A percentile compares a stretch with the other conserved stretches of the same genome.
These are phyloP conservation scores for Didymella arachidicola DNA, from an alignment of 2,329 filamentous ascomycete species.

Conservation along the genomic window DNA sequence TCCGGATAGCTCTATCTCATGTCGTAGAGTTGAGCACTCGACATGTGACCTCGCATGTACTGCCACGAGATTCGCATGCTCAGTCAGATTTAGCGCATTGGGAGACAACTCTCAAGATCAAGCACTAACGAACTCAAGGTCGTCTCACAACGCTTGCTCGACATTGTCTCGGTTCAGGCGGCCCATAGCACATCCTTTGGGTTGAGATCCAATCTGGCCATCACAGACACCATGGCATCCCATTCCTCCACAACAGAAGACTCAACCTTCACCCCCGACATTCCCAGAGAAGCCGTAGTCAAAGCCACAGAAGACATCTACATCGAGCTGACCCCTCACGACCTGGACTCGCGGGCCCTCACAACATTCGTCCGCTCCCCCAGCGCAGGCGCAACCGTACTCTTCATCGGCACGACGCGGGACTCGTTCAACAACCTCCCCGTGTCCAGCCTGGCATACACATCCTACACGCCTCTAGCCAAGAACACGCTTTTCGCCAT, in stretches of 20 bases:
- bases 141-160: neutral
- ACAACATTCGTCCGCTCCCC: constrained; percentile 72
- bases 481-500: constrained; percentile 73
- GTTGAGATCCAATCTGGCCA: too few relatives aligned
- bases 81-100: neutral
- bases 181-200: neutral
- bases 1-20: neutral
- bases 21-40: neutral
- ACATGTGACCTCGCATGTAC: neutral
- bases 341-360: constrained; percentile 64
- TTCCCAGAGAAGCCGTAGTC: constrained; percentile 39
- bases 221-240: neutral
- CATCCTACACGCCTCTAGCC: constrained; percentile 74
- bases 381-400: constrained; percentile 42
- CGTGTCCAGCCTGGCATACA: constrained; percentile 79
- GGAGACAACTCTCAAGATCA: neutral
- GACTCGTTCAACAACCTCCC: constrained; percentile 75
- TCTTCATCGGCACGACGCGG: constrained; percentile 71
- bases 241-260: constrained; percentile 35
- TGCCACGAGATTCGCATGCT: neutral
- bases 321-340: constrained; percentile 71
- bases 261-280: constrained; percentile 36
- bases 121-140: constrained; percentile 3
- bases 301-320: constrained; percentile 58
- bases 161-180: neutral